Percentiles rank a stretch among this genome's conserved stretches.
phyloP scores from a whole-genome alignment of 1,284 basidiomycete species.

The Marasmius sp. region DNA sequence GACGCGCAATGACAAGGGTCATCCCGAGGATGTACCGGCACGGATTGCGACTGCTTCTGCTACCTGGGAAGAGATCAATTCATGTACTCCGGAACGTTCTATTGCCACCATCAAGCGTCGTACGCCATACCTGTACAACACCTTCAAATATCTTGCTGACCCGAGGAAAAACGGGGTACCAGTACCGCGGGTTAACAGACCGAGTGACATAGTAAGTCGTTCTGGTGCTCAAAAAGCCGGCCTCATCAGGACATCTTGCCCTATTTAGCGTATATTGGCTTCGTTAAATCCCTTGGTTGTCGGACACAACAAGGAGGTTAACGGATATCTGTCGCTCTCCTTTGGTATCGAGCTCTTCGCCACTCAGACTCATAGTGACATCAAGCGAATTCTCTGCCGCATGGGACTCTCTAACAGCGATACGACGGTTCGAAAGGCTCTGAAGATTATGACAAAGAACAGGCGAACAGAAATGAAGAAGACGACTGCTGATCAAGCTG shows the following conservation, averaged over 20 bases:
- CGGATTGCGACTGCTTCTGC: too few species aligned
- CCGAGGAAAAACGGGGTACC: too few species aligned
- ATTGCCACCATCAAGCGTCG: too few species aligned
- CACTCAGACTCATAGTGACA: slow-evolving; percentile 2
- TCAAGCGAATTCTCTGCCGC: slow-evolving; percentile 1
- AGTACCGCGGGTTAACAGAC: neutral
- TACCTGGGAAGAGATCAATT: too few species aligned
- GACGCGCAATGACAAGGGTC: neutral
- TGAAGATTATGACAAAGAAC: slow-evolving; percentile 4
- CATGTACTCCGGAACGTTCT: too few species aligned
- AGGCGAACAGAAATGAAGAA: neutral
- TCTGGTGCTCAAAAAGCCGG: neutral
- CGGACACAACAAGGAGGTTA: slow-evolving; percentile 4
- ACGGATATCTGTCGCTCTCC: slow-evolving; percentile 8
- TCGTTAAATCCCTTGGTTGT: neutral
- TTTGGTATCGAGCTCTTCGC: slow-evolving; percentile 7
- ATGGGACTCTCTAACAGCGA: slow-evolving; percentile 8
- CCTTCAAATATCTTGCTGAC: too few species aligned
- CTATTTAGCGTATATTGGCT: neutral
- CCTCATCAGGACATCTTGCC: slow-evolving; percentile 5
- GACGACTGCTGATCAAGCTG: neutral
- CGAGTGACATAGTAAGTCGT: neutral
- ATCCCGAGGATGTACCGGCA: neutral
- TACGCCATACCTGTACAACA: too few species aligned
- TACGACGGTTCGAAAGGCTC: neutral